phyloP scores from a whole-genome alignment of 192 early-diverging fungal species.

The Rhizoclosmatium globosum region DNA sequence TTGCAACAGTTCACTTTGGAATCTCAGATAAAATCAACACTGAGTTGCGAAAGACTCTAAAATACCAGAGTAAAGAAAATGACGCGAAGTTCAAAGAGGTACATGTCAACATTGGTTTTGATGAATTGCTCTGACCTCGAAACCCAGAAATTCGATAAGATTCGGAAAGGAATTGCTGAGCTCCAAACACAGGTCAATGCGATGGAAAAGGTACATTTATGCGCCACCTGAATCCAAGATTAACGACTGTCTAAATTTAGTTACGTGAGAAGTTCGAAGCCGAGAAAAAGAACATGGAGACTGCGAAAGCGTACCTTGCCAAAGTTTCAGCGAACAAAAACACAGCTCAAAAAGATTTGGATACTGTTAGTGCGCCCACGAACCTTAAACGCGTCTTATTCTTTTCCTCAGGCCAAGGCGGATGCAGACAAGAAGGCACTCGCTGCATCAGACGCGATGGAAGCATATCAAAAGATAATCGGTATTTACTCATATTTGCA shows the following conservation, averaged over 20 bases:
- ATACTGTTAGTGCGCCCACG: conserved; percentile 32
- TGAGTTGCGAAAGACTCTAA: conserved; percentile 50
- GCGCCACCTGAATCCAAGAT: background rate
- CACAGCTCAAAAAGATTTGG: conserved; percentile 47
- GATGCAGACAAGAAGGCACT: conserved; percentile 56
- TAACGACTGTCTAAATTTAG: background rate
- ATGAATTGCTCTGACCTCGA: background rate
- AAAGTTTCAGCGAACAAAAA: conserved; percentile 46
- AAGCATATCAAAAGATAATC: conserved; percentile 47
- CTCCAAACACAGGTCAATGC: conserved; percentile 37
- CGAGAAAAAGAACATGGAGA: conserved; percentile 50
- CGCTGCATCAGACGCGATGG: conserved; percentile 43
- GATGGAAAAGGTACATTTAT: conserved; percentile 42
- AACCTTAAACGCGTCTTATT: background rate
- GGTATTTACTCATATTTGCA: conserved; percentile 12
- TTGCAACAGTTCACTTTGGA: conserved; percentile 33
- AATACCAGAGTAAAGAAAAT: conserved; percentile 47
- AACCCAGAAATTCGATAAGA: conserved; percentile 50
- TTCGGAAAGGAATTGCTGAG: conserved; percentile 41
- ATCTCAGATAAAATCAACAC: conserved; percentile 46
- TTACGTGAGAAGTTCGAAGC: conserved; percentile 48
- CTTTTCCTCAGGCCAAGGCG: conserved; percentile 19
- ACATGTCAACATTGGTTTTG: background rate
- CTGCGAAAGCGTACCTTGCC: conserved; percentile 39
- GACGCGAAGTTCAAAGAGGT: conserved; percentile 49